Evolutionary conservation across 176 grass and related monocot species (phyloP), one percentile per base, ranked within the genome.

Genomic region (Carex cristatella): DNA sequence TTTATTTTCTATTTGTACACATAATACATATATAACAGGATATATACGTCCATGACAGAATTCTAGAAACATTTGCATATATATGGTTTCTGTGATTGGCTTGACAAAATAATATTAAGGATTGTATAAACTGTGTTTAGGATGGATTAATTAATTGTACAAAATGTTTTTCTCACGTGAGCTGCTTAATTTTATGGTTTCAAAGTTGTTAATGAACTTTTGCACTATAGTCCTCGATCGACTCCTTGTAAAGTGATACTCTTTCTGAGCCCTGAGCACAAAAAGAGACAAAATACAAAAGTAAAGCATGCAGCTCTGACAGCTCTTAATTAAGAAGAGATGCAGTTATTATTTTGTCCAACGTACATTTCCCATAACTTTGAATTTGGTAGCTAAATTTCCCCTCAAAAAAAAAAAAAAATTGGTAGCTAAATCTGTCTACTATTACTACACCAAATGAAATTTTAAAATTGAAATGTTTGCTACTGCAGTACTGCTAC

Each of bases 171-270:
- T 53, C 0, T 49, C 56, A 57, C 49, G 12, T 64, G 6, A 65
- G 30, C 76, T 51, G 46, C 27, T 23, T 13, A 23, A 23, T 23
- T 23, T 23, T 23, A 23, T 23, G 23, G 32, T 68, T 68, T 68
- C 46, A 7, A 40, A 73, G 28, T 61, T 81, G 3, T 48, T 69
- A 7, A 32, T 75, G 57, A 32, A 85, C n/a, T 77, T 23, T 85
- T 35, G 56, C 55, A 46, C 44, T 77, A 27, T 78, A 35, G 54
- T 86, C 59, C 72, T 86, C 5, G 60, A 35, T 3, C 23, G 23
- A 23, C 32, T 86, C 71, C 71, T 86, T 16, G 59, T 78, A 79
- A 79, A 65, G 15, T 51, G 32, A 69, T 84, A 84, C 62, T 30
- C 37, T 57, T 23, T 35, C 33, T 35, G 82, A 54, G 58, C 19